Base-by-base conservation (phyloP, 2,329 filamentous ascomycete genomes). In the Talaromyces sp. region DNA sequence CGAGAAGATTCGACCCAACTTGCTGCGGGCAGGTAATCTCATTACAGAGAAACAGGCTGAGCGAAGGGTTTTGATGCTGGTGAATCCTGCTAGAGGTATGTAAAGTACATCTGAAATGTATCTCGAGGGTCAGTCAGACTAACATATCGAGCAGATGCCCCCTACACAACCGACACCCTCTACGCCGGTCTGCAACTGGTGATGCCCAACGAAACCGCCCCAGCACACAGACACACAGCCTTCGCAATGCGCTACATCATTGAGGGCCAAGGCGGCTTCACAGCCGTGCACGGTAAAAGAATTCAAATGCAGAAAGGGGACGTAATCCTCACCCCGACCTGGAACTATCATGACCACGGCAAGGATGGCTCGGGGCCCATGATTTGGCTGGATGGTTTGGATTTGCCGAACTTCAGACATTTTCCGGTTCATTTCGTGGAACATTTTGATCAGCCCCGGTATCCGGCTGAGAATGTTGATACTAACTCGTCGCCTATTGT, bases 261-360 rank as follows among this genome's bases (percentile, higher is more conserved):
- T 25, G 84, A 86, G 63, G 84, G 85, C 1, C 73, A 79, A 13
- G 81, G 81, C 2, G 84, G 85, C 1, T 88, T 86, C 70, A 87
- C 85, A 0, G 84, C 85, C 0, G 83, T 87, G 0, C 83, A 86
- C 59, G 84, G 85, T 5, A 74, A 78, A 49, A 81, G 83, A 63
- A 83, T 88, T 68, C 73, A 76, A 1, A 83, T 88, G 72, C 70
- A 77, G 22, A 77, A 80, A 1, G 84, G 85, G 8, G 85, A 87
- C 67, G 82, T 87, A 1, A 83, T 87, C 15, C 73, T 87, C 0
- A 88, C 85, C 0, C 85, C 85, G 0, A 82, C 79, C 0, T 87
- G 85, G 85, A 82, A 86, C 70, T 87, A 83, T 80, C 85, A 86
- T 67, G 85, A 87, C 66, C 85, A 88, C 65, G 85, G 85, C 2